Percentiles rank a stretch among this genome's conserved stretches.
Evolutionary conservation across 2,329 filamentous ascomycete genomes (phyloP).

Genomic region (Daldinia eschscholtzii): DNA sequence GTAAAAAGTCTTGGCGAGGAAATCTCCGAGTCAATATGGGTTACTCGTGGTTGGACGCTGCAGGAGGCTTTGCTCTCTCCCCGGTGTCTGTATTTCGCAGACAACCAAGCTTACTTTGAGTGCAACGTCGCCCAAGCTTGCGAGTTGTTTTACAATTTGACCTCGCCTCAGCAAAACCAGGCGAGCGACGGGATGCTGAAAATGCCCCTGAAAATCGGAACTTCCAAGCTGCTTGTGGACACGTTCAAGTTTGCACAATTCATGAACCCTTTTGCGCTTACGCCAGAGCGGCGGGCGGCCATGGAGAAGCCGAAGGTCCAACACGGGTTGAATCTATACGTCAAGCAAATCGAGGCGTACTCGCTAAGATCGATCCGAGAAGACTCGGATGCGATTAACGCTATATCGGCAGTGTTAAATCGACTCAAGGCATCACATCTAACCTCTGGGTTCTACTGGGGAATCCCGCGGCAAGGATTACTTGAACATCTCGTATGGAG

Average conservation of each 20-base stretch:
- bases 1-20: background rate
- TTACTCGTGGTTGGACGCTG: background rate
- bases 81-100: background rate
- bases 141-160: background rate
- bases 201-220: background rate
- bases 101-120: background rate
- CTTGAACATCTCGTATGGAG: background rate
- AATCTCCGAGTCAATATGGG: background rate
- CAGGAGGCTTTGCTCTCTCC: conserved; percentile 4
- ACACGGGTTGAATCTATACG: background rate
- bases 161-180: background rate
- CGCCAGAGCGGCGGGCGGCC: background rate
- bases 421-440: background rate
- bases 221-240: background rate
- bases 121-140: background rate
- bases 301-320: background rate
- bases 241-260: background rate
- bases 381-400: conserved; percentile 4
- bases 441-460: background rate
- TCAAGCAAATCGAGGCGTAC: background rate
- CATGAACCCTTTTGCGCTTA: background rate
- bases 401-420: background rate
- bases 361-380: background rate
- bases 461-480: background rate
- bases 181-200: background rate